Evolutionary conservation across 2,329 filamentous ascomycete species (phyloP).

Genomic region (Paecilomyces niveus): DNA sequence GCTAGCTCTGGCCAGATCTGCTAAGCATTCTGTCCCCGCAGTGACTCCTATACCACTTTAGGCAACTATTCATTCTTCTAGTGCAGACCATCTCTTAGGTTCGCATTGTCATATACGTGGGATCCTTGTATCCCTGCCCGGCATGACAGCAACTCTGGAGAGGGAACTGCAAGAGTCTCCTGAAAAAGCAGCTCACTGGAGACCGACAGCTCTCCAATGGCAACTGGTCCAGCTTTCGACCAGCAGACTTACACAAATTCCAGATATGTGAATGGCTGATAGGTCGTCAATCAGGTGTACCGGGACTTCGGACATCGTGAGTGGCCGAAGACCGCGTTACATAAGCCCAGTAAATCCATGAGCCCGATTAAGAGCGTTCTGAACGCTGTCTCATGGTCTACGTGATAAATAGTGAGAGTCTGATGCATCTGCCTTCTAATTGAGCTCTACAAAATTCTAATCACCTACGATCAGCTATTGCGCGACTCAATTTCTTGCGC

Average conservation of each 20-base stretch:
- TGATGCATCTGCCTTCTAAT: not conserved
- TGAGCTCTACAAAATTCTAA: not conserved
- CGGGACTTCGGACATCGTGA: not conserved
- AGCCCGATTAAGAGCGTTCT: not conserved
- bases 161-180: not conserved
- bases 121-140: not conserved
- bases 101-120: not conserved
- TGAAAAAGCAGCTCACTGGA: not conserved
- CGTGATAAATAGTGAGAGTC: not conserved
- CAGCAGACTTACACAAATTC: not conserved
- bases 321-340: not conserved
- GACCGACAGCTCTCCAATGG: not conserved
- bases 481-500: too few relatives aligned
- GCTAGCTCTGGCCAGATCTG: not conserved
- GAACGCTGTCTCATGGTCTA: not conserved
- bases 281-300: not conserved
- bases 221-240: not conserved
- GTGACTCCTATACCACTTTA: not conserved
- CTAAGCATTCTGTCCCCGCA: not conserved
- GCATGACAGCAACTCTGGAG: not conserved
- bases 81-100: not conserved
- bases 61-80: not conserved
- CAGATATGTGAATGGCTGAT: not conserved
- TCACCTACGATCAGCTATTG: too few relatives aligned
- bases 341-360: not conserved